Evolutionary conservation across 805 yeast species (phyloP).

Genomic region (Metschnikowia kunwiensis): DNA sequence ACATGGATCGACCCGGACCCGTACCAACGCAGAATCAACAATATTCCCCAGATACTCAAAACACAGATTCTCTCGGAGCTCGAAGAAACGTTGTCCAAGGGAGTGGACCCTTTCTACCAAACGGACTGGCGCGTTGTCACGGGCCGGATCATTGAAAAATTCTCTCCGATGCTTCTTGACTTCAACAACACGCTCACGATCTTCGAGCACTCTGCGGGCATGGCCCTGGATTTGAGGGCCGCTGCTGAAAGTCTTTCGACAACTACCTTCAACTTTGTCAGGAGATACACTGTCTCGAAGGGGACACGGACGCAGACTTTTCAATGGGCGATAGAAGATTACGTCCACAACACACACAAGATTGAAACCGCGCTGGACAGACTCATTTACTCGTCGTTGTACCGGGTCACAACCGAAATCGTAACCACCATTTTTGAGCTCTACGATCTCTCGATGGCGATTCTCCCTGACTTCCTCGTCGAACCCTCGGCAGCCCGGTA

Average conservation of each 20-base stretch:
- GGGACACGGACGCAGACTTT: slow-evolving; percentile 16
- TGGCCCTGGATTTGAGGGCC: slow-evolving; percentile 4
- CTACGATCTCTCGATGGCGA: slow-evolving; percentile 28
- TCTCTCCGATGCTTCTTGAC: slow-evolving; percentile 46
- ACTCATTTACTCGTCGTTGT: slow-evolving; percentile 48
- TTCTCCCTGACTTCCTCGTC: slow-evolving; percentile 22
- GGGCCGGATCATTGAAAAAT: slow-evolving; percentile 47
- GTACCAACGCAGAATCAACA: slow-evolving; percentile 39
- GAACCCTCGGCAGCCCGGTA: slow-evolving; percentile 7
- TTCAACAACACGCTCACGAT: slow-evolving; percentile 38
- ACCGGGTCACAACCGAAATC: slow-evolving; percentile 38
- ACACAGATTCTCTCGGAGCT: slow-evolving; percentile 35
- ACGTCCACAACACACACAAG: slow-evolving; percentile 41
- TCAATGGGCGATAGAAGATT: slow-evolving; percentile 43
- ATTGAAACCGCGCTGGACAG: slow-evolving; percentile 41
- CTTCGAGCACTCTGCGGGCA: slow-evolving; percentile 6
- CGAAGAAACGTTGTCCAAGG: slow-evolving; percentile 15
- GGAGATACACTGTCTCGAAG: slow-evolving; percentile 35
- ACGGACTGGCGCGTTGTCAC: slow-evolving; percentile 58
- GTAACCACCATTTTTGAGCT: slow-evolving; percentile 34
- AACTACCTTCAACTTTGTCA: slow-evolving; percentile 42
- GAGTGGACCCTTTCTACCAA: slow-evolving; percentile 32
- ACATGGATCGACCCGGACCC: slow-evolving; percentile 50
- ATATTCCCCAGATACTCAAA: slow-evolving; percentile 33
- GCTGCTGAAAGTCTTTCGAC: slow-evolving; percentile 35